Base-by-base conservation (phyloP, 179 eudicot species). In the Spergularia azorica region DNA sequence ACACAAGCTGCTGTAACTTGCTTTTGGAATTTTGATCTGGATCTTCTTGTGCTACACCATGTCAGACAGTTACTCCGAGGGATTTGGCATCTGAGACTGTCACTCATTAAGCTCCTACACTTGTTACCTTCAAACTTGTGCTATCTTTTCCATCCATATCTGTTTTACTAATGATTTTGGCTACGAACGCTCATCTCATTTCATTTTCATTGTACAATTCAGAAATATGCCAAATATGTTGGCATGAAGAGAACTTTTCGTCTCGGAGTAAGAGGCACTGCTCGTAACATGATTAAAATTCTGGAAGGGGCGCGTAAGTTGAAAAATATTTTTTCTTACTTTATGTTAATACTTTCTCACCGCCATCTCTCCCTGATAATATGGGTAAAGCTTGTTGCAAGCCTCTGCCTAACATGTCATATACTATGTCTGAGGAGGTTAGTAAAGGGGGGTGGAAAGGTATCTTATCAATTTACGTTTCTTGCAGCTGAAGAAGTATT, bases 181-280 rank as follows among this genome's bases (percentile, higher is more conserved):
- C 3, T 48, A 56, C 5, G 41, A 38, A 56, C 13, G 62, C 39
- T 39, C 21, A 36, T 72, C 70, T 62, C 67, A 73, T 68, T 54
- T 21, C 18, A 21, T 63, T 50, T 73, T 21, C 58, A 59, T 59
- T 50, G 36, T 67, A 50, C 74, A 62, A 17, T 84, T 76, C 87
- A 94, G 97, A 94, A 90, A 87, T 94, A 90, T 81, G 94, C 96
- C 57, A 92, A 94, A 76, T 75, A 90, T 86, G 96, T 94, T 86
- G 98, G 98, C 63, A 80, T 85, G 84, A 94, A 90, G 94, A 88
- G 97, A 77, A 92, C 94, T 69, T 88, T 94, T 66, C 96, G 98
- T 72, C 88, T 94, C 15, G 98, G 92, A 67, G 98, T 94, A 62
- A 81, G 98, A 87, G 98, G 98, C 82, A 88, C 94, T 80, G 96